These are phyloP conservation scores for Solanum arcanum DNA, from an alignment of 257 asterid species.

Conservation along the genomic window DNA sequence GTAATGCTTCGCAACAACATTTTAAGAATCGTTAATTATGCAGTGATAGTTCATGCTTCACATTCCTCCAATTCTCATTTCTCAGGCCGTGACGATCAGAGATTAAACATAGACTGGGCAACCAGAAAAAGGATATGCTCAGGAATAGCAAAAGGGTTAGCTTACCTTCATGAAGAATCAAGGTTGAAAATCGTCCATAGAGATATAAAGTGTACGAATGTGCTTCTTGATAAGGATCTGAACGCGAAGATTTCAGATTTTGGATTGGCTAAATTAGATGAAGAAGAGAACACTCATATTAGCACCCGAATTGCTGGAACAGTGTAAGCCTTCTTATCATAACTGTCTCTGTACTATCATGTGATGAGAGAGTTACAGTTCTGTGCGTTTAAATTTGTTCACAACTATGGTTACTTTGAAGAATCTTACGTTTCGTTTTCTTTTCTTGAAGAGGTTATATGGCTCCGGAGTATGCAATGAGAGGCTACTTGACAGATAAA, in stretches of 20 bases:
- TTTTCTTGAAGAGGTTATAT: constrained; percentile 24
- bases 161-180: constrained; percentile 39
- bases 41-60: not conserved
- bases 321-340: constrained; percentile 11
- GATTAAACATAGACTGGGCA: constrained; percentile 24
- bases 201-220: constrained; percentile 35
- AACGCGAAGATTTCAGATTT: constrained; percentile 38
- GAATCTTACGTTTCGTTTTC: not conserved
- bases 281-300: constrained; percentile 39
- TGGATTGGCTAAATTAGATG: constrained; percentile 39
- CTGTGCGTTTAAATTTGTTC: not conserved
- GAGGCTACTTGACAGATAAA: constrained; percentile 41
- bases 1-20: constrained; percentile 2
- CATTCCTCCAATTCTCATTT: not conserved
- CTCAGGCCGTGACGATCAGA: constrained; percentile 18
- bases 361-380: not conserved
- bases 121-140: constrained; percentile 26
- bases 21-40: not conserved
- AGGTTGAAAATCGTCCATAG: constrained; percentile 35
- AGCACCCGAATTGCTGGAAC: constrained; percentile 46
- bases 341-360: not conserved
- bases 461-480: constrained; percentile 46
- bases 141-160: constrained; percentile 33
- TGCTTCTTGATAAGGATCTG: constrained; percentile 31
- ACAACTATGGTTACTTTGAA: not conserved